phyloP scores from a whole-genome alignment of 352 stramenopile species.

The Globisporangium camurandrum region DNA sequence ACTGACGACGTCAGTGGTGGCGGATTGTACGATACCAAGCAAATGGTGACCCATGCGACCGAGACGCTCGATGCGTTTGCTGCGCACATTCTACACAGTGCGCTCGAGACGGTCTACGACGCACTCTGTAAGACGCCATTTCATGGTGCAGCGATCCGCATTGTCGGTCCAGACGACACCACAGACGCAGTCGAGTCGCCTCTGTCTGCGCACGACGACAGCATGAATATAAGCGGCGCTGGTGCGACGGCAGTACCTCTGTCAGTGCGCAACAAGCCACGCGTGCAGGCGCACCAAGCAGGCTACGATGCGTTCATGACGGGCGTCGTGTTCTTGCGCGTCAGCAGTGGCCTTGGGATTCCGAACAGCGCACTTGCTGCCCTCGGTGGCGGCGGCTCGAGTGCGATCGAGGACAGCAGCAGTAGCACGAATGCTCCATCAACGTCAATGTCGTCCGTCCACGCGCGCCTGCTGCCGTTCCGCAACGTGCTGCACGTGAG shows the following conservation, averaged over 20 bases:
- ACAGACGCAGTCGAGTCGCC: too few species aligned
- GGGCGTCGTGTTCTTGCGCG: constrained; percentile 61
- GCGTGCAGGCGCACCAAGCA: constrained; percentile 53
- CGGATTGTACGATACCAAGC: constrained; percentile 69
- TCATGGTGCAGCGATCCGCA: constrained; percentile 40
- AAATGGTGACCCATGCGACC: constrained; percentile 58
- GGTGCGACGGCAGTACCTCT: too few species aligned
- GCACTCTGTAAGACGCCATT: constrained; percentile 58
- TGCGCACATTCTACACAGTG: constrained; percentile 49
- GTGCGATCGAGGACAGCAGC: neutral
- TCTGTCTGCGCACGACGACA: too few species aligned
- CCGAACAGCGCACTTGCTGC: constrained; percentile 41
- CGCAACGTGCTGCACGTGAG: constrained; percentile 47
- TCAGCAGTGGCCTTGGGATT: constrained; percentile 48
- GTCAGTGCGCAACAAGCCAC: constrained; percentile 16
- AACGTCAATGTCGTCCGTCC: neutral
- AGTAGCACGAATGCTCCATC: neutral
- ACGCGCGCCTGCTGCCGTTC: constrained; percentile 25
- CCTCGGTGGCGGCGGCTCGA: constrained; percentile 8
- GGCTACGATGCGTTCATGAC: constrained; percentile 81
- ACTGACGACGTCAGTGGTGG: neutral
- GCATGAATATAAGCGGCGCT: too few species aligned
- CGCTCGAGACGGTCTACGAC: constrained; percentile 59
- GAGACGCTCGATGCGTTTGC: constrained; percentile 51
- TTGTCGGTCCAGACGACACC: constrained; percentile 14